A percentile compares a stretch with the other conserved stretches of the same genome.
phyloP scores from a whole-genome alignment of 2,329 filamentous ascomycete species.

The Emergomyces orientalis region DNA sequence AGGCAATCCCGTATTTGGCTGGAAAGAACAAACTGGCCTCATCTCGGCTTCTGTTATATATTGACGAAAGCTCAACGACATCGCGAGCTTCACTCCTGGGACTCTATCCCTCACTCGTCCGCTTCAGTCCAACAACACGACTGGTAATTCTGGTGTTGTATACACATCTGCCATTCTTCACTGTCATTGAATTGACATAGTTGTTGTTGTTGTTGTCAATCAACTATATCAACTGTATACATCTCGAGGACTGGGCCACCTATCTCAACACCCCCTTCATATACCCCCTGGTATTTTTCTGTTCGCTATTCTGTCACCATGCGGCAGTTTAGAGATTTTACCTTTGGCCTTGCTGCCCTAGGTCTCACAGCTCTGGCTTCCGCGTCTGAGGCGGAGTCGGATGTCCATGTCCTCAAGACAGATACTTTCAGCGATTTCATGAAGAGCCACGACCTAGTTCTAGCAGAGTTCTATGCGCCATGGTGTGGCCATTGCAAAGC shows the following conservation, averaged over 20 bases:
- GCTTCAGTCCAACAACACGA: background rate
- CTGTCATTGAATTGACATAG: background rate
- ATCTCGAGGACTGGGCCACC: background rate
- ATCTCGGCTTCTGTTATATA: background rate
- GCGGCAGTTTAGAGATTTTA: constrained; percentile 33
- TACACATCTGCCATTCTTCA: background rate
- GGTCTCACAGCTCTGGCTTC: constrained; percentile 29
- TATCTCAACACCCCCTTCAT: background rate
- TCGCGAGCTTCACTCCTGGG: background rate
- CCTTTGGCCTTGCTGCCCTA: constrained; percentile 29
- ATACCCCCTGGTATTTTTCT: background rate
- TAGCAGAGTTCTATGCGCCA: constrained; percentile 95
- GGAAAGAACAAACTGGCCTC: constrained; percentile 9
- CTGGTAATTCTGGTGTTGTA: background rate
- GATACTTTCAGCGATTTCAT: constrained; percentile 84
- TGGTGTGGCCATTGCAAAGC: constrained; percentile 99
- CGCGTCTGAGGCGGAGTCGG: constrained; percentile 46
- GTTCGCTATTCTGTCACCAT: constrained; percentile 18
- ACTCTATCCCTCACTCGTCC: background rate
- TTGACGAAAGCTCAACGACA: too few species aligned
- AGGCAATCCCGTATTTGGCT: background rate
- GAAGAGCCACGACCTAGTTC: constrained; percentile 73
- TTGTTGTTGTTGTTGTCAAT: background rate
- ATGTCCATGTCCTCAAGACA: constrained; percentile 75
- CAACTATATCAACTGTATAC: background rate